A percentile compares a stretch with the other conserved stretches of the same genome.
These are phyloP conservation scores for Priceomyces medius DNA, from an alignment of 805 yeast species.

Conservation along the genomic window DNA sequence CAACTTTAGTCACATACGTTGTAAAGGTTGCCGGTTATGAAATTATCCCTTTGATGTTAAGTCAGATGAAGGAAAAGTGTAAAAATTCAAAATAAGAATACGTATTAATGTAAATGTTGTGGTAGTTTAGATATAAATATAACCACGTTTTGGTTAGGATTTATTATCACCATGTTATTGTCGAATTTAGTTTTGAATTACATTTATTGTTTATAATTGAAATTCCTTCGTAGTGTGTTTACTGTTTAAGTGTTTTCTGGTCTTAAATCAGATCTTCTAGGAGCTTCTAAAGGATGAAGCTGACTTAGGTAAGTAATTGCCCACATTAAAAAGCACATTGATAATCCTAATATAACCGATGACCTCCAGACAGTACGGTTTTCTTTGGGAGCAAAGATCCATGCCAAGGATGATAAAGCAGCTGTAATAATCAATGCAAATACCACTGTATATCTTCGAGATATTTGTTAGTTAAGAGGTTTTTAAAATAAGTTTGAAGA, in stretches of 20 bases:
- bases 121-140: no score
- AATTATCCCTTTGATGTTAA: no score
- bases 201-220: no score
- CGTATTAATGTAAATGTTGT: no score
- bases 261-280: slow-evolving; percentile 85
- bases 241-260: slow-evolving; percentile 57
- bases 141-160: no score
- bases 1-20: no score
- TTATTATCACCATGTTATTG: no score
- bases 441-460: slow-evolving; percentile 67
- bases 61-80: no score
- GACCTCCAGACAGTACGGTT: slow-evolving; percentile 51
- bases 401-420: slow-evolving; percentile 61
- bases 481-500: no score
- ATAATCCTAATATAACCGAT: slow-evolving; percentile 57
- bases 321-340: slow-evolving; percentile 87
- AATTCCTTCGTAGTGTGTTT: no score
- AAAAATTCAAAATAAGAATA: no score
- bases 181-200: background rate
- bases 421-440: slow-evolving; percentile 59
- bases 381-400: slow-evolving; percentile 84
- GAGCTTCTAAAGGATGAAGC: slow-evolving; percentile 87
- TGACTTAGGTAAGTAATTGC: slow-evolving; percentile 88
- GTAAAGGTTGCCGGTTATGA: no score
- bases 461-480: slow-evolving; percentile 20